Evolutionary conservation across 1,139 yeast species (phyloP), one percentile per base, ranked within the genome.

Genomic region (Geotrichum reessii): DNA sequence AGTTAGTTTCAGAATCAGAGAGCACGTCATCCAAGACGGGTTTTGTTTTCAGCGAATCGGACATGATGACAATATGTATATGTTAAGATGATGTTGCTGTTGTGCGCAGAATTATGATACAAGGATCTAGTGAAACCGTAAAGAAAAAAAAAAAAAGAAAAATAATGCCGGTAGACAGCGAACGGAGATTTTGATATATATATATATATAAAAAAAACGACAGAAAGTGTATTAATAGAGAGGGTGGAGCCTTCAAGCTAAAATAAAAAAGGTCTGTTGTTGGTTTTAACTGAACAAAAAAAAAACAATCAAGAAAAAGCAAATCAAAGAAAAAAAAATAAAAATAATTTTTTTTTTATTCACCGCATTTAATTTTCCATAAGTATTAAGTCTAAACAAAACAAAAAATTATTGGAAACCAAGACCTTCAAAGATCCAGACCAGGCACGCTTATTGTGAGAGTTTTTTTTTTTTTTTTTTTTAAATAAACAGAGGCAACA

Each of bases 1-100:
- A 21, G 52, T 28, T 37, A 9, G 53, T 21, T n/a, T 50, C 53
- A 22, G 53, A 50, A 25, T 50, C 53, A 5, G 52, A 49, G 44
- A 40, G 14, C 12, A 33, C 4, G 17, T 17, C 21, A 11, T 37
- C 40, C 12, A 31, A 31, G n/a, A 9, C 42, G 6, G 42, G 19
- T 37, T 37, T 37, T 4, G 42, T 37, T 12, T 37, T 19, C 42
- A 37, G 42, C 17, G n/a, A 50, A 46, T 50, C 47, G n/a, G 53
- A 28, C 53, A 50, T 50, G 28, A n/a, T 40, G 28, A 7, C 9
- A 11, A 9, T 46, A 9, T 4, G 3, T 7, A 2, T 14, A 14
- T 37, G 19, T 37, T 1, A n/a, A n/a, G n/a, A n/a, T n/a, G n/a
- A n/a, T n/a, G n/a, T 25, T 25, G 28, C 7, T 25, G 28, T 25